These are phyloP conservation scores for Rhodosporidiobolus sp. DNA, from an alignment of 768 basidiomycete genomes.

Conservation along the genomic window DNA sequence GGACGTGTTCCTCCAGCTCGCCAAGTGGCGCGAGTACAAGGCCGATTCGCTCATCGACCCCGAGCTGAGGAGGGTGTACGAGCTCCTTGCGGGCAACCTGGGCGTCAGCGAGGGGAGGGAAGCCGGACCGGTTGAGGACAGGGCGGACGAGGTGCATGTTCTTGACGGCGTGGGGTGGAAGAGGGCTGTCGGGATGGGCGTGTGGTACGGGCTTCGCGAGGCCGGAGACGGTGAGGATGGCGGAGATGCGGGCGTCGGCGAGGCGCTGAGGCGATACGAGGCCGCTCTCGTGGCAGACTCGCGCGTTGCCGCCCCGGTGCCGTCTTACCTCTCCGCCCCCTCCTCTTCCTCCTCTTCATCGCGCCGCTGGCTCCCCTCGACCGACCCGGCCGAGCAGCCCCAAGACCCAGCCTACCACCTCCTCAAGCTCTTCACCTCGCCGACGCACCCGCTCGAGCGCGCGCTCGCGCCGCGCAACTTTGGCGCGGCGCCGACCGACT, in stretches of 20 bases:
- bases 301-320: conserved; percentile 18
- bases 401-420: conserved; percentile 75
- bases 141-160: conserved; percentile 58
- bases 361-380: neutral
- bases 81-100: conserved; percentile 73
- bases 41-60: conserved; percentile 66
- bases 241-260: conserved; percentile 6
- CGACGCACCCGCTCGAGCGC: conserved; percentile 63
- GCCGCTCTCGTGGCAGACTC: neutral
- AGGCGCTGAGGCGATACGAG: conserved; percentile 37
- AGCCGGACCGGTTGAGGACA: conserved; percentile 56
- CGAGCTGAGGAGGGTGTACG: conserved; percentile 73
- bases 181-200: conserved; percentile 77
- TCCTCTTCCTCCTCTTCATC: neutral
- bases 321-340: conserved; percentile 41
- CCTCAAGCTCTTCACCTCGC: conserved; percentile 67
- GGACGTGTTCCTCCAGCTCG: conserved; percentile 70
- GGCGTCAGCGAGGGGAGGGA: conserved; percentile 59
- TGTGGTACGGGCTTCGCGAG: conserved; percentile 69
- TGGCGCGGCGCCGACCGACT: conserved; percentile 70
- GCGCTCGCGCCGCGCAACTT: conserved; percentile 72
- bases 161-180: conserved; percentile 86
- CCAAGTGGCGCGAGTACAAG: conserved; percentile 75
- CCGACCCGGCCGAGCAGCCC: conserved; percentile 32
- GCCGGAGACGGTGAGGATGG: neutral